Conservation (phyloP, 1,139 yeast genomes). For the Debaryomycetaceae sp. region DNA sequence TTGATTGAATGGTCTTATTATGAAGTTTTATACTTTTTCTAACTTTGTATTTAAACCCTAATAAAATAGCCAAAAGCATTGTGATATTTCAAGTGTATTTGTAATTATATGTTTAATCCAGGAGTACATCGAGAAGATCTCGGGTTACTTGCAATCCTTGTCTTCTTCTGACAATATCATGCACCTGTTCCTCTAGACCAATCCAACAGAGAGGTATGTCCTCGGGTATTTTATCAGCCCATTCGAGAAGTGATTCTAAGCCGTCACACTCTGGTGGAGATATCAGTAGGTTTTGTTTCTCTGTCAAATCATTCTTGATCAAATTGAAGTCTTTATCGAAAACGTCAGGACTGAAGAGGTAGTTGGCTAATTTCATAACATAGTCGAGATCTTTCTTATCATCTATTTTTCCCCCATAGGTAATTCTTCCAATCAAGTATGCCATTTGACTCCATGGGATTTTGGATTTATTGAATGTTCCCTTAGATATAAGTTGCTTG, state of each 20-base stretch:
- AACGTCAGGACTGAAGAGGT: constrained; percentile 24
- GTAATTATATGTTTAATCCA: background rate
- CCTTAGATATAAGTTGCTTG: constrained; percentile 19
- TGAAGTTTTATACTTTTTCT: constrained; percentile 8
- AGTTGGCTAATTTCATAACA: constrained; percentile 20
- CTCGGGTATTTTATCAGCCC: constrained; percentile 60
- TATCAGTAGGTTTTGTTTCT: constrained; percentile 15
- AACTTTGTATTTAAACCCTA: constrained; percentile 10
- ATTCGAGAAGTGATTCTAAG: constrained; percentile 32
- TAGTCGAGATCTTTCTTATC: constrained; percentile 38
- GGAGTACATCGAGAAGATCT: constrained; percentile 6
- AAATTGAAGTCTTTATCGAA: constrained; percentile 28
- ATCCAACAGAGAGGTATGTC: constrained; percentile 62
- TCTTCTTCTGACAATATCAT: constrained; percentile 17
- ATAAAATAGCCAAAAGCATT: constrained; percentile 12
- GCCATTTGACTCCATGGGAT: constrained; percentile 60
- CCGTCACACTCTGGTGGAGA: constrained; percentile 47
- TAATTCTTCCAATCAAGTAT: constrained; percentile 49
- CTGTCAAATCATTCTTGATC: constrained; percentile 25
- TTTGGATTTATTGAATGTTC: constrained; percentile 42
- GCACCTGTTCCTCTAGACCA: constrained; percentile 48
- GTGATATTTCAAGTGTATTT: constrained; percentile 6
- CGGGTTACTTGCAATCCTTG: constrained; percentile 16
- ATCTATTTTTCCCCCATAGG: constrained; percentile 76
- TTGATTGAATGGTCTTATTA: constrained; percentile 8